A percentile compares a stretch with the other conserved stretches of the same genome.
phyloP scores from a whole-genome alignment of 495 filamentous ascomycete genomes.

The Neurospora sp. region DNA sequence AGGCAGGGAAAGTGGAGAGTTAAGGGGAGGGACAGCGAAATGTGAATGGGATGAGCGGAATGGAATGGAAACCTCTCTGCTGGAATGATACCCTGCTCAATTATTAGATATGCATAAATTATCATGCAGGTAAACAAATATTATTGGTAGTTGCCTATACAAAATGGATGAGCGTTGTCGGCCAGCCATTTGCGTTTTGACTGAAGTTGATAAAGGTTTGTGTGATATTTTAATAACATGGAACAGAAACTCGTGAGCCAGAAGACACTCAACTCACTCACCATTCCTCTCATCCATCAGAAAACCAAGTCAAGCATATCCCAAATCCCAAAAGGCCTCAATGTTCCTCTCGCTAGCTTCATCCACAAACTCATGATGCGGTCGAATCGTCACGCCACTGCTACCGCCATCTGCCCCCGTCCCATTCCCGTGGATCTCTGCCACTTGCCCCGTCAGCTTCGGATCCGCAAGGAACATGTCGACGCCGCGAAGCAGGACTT shows the following conservation, averaged over 20 bases:
- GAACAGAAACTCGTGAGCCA: neutral
- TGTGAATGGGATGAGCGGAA: neutral
- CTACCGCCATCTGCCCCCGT: slow-evolving; percentile 9
- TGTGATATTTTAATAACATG: neutral
- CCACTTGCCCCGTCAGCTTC: slow-evolving; percentile 34
- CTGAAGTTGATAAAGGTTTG: neutral
- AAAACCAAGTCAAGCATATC: slow-evolving; percentile 24
- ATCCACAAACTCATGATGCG: slow-evolving; percentile 41
- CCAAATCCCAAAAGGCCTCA: slow-evolving; percentile 35
- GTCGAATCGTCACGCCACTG: slow-evolving; percentile 35
- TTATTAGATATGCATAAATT: neutral
- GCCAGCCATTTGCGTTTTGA: neutral
- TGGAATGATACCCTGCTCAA: neutral
- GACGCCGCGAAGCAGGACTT: slow-evolving; percentile 36
- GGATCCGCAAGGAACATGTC: slow-evolving; percentile 31
- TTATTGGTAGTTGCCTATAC: neutral
- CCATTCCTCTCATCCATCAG: no score
- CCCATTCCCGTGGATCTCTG: slow-evolving; percentile 39
- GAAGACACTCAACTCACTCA: no score
- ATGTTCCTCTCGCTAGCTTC: slow-evolving; percentile 41
- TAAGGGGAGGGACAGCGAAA: neutral
- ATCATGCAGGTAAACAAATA: neutral
- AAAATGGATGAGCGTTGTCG: neutral
- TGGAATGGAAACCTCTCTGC: neutral
- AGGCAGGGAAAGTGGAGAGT: neutral